A percentile compares a stretch with the other conserved stretches of the same genome.
phyloP scores from a whole-genome alignment of 2,329 filamentous ascomycete genomes.

The Venturiaceae sp. region DNA sequence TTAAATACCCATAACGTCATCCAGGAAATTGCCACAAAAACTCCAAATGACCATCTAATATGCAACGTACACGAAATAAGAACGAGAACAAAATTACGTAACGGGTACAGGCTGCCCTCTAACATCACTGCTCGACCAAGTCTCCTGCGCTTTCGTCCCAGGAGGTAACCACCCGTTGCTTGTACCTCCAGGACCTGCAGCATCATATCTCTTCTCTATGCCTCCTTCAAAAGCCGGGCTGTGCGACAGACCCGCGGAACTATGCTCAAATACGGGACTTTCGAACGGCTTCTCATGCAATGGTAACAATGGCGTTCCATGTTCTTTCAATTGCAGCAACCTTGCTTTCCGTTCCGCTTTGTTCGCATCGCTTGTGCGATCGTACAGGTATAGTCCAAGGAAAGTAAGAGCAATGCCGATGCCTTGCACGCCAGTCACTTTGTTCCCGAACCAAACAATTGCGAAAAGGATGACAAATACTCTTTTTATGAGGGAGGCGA shows the following conservation, averaged over 20 bases:
- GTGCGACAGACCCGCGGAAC: neutral
- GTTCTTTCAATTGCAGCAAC: conserved; percentile 16
- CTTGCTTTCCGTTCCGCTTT: conserved; percentile 73
- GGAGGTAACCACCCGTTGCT: conserved; percentile 55
- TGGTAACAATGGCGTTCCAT: conserved; percentile 26
- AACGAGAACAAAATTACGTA: neutral
- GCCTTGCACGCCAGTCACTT: conserved; percentile 73
- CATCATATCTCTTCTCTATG: conserved; percentile 46
- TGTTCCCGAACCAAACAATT: conserved; percentile 91
- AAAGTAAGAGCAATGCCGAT: conserved; percentile 84
- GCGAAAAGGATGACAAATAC: conserved; percentile 95
- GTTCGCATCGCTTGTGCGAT: conserved; percentile 79
- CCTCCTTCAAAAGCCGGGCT: conserved; percentile 22
- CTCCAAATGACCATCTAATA: neutral
- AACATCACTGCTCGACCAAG: conserved; percentile 45
- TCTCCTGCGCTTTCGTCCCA: conserved; percentile 78
- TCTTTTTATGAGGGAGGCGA: conserved; percentile 90
- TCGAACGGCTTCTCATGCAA: conserved; percentile 14
- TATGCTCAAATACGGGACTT: neutral
- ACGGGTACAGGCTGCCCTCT: conserved; percentile 2
- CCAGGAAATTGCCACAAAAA: neutral
- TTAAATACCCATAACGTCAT: neutral
- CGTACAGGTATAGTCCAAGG: conserved; percentile 87
- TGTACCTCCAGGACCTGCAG: conserved; percentile 33
- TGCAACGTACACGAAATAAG: neutral